phyloP scores from a whole-genome alignment of 1,284 basidiomycete species.

The Fomitopsis schrenkii region DNA sequence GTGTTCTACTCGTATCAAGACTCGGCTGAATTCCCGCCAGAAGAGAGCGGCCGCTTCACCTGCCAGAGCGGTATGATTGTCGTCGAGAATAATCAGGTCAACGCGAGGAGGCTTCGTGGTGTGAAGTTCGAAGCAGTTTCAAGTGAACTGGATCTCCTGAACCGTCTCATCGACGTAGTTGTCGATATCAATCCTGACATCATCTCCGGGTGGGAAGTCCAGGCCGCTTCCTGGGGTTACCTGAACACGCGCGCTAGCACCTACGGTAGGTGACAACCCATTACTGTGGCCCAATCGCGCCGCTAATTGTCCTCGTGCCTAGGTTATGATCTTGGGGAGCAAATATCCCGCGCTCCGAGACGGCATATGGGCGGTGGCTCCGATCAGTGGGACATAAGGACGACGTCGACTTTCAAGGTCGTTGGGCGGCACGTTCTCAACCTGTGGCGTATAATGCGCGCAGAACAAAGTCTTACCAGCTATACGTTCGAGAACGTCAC shows the following conservation, averaged over 20 bases:
- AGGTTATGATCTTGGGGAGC: conserved; percentile 67
- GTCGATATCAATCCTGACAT: conserved; percentile 88
- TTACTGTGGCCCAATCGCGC: neutral
- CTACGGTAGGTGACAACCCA: conserved; percentile 45
- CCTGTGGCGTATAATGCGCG: conserved; percentile 88
- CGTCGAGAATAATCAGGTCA: conserved; percentile 38
- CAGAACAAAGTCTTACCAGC: conserved; percentile 74
- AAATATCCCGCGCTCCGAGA: conserved; percentile 65
- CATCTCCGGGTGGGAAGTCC: conserved; percentile 89
- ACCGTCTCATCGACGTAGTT: conserved; percentile 74
- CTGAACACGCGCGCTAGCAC: conserved; percentile 63
- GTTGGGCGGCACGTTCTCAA: conserved; percentile 90
- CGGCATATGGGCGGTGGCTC: conserved; percentile 34
- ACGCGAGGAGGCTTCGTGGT: conserved; percentile 37
- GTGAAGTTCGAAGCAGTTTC: conserved; percentile 54
- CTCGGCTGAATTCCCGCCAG: conserved; percentile 36
- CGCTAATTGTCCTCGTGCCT: conserved; percentile 7
- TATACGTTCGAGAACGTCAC: conserved; percentile 92
- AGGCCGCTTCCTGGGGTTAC: conserved; percentile 90
- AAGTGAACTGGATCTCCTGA: conserved; percentile 82
- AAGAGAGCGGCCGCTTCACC: conserved; percentile 30
- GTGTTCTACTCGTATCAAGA: conserved; percentile 70
- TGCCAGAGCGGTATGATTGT: conserved; percentile 60
- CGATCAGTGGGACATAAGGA: conserved; percentile 74
- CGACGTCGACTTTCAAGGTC: conserved; percentile 82